Evolutionary conservation across 352 stramenopile genomes (phyloP), one percentile per base, ranked within the genome.

Genomic region (Elongisporangium undulatum): DNA sequence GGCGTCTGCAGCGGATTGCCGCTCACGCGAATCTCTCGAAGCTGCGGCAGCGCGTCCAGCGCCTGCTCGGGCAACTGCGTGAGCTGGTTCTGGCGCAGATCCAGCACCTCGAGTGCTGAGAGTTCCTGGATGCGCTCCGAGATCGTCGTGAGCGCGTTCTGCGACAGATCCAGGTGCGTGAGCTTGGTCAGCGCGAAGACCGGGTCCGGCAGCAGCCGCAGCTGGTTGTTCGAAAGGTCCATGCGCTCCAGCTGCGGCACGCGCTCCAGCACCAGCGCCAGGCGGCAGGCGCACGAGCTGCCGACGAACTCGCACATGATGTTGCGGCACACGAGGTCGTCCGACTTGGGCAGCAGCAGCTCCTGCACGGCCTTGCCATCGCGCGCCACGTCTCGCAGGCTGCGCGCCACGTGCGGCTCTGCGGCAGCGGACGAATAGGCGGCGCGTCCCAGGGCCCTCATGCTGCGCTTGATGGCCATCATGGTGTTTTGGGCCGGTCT

Each of bases 241-340:
- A 96, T 80, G 8, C 64, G 58, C 56, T 74, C 60, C 24, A 97
- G 70, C 45, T 71, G 62, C 19, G 87, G 83, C 16, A 89, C 71
- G 38, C 83, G 82, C 68, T 92, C 85, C 13, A 95, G 73, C 22
- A 85, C 79, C 9, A 93, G 68, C 59, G 87, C 79, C 45, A 97
- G 70, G 58, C 83, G 79, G 70, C 90, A 97, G 26, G 84, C 70
- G 62, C 90, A 97, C 12, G 87, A 79, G 55, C 83, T 78, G 23
- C 90, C 89, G 23, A 97, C 71, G 69, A 94, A 84, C 63, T 95
- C 85, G 66, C 90, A 97, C 90, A 97, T 97, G 53, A 97, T 72
- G 62, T 97, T 96, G 38, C 77, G 82, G 70, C 90, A 97, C n/a
- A 95, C 61, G 48, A 97, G 69, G 68, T 97, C 90, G n/a, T 72